Evolutionary conservation across 1,139 yeast species (phyloP), one percentile per base, ranked within the genome.

Genomic region (Zygosaccharomyces sapae): DNA sequence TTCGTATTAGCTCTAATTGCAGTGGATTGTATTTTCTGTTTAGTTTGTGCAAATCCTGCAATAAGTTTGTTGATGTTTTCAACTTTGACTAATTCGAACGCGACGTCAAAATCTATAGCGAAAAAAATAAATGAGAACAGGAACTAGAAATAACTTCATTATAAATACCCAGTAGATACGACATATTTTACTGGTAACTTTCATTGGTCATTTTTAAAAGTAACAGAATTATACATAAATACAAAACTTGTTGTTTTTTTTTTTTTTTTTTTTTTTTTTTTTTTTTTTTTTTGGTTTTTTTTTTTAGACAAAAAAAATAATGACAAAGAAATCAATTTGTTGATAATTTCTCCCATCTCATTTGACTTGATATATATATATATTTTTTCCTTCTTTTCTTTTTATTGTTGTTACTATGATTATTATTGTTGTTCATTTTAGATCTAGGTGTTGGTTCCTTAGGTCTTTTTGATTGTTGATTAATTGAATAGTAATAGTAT

Each of bases 191-290:
- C 4, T 24, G 10, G 1, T 8, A 24, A 24, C 1, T 24, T 24
- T 24, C 27, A 2, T 8, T 24, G 4, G 4, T 24, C 27, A 24
- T 36, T 36, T n/a, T 12, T 12, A 22, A 36, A 36, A 25, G 19
- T 25, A 38, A 24, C 24, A 38, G 16, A 7, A 38, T 29, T 27
- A 27, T 27, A 27, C 19, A 38, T 29, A 29, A 38, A 38, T 13
- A 38, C 34, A 38, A 38, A 38, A 10, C 31, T n/a, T 27, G 10
- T 27, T 27, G 4, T 5, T 27, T 27, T 27, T 27, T 27, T 27
- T 27, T 5, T 27, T 27, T 27, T 3, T 27, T 7, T 9, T 27
- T 27, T 27, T n/a, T 27, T 6, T 27, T 27, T 27, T 9, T 10
- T 27, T 27, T 9, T 27, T 10, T 27, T 27, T 27, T 27, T 9